Base-by-base conservation (phyloP, 2,329 filamentous ascomycete species). In the Nemania serpens region DNA sequence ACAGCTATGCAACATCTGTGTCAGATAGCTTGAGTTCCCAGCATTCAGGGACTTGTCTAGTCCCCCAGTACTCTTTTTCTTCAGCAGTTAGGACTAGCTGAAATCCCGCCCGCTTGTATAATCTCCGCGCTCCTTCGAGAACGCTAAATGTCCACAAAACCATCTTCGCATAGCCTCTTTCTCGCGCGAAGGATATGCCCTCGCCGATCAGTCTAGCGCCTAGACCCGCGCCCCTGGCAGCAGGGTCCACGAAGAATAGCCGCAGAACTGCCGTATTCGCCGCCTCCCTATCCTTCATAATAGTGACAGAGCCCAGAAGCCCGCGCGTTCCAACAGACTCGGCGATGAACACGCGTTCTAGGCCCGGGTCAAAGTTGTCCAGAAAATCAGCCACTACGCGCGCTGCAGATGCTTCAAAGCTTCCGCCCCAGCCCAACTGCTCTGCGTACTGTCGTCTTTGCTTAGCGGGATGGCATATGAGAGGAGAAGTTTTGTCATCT, bases 21-120 rank as follows among this genome's bases (percentile, higher is more conserved):
- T n/a, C n/a, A 43, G 33, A 46, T 12, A 62, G 34, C 13, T 18
- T 25, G 4, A 63, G 57, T 22, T 60, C 57, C 61, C 61, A 63
- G 7, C 48, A 3, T 36, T 63, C 61, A 2, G 36, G 7, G 5
- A 47, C 46, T 11, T 54, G 47, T 36, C 18, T 60, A 1, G 46
- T 25, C 1, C 53, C 60, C 58, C 61, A 63, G 15, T 20, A 34
- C 7, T 57, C 57, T 13, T 61, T 43, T 33, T 60, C 57, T 33
- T 58, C 43, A 1, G 5, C 17, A 9, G 45, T 34, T 1, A 50
- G 22, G 7, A 50, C 34, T 2, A 63, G 7, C 18, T 54, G 43
- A 39, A 63, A 63, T 11, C 57, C 61, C 12, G 43, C 57, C n/a
- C 61, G 53, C 25, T n/a, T 46, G 22, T 63, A 63, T 17, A 63